Base-by-base conservation (phyloP, 176 grass and related monocot genomes). In the Carex scoparia region DNA sequence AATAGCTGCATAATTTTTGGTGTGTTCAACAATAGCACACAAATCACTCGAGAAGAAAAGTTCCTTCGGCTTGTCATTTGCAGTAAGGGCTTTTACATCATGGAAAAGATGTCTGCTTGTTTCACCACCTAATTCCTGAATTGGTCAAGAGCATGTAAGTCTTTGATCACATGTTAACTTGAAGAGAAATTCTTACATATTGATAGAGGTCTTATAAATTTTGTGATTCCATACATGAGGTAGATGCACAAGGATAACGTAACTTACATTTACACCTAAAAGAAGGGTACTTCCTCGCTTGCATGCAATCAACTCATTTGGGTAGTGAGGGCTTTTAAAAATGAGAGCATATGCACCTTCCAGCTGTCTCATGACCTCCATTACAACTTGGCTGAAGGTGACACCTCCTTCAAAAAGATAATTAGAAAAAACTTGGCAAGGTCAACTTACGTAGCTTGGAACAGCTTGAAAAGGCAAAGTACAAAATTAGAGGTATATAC, bases 21-120 rank as follows among this genome's bases (percentile, higher is more conserved):
- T 94, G 88, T 98, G 95, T 81, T 98, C 95, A 72, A 94, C 93
- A 86, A 98, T 98, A 87, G 93, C 95, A 90, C 85, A 98, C 69
- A 94, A 84, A 87, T 98, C 95, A 86, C 95, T 94, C 1, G 91
- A 98, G 64, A 98, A 98, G 85, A 98, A 95, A 58, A 95, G 74
- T 85, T 98, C 95, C 87, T 89, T 95, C 1, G 95, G 91, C 65
- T 89, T 94, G 82, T 86, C 89, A 53, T 92, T 91, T 84, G 93
- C 84, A 78, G 91, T 93, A 33, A 98, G 84, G 10, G 82, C 81
- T 88, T 98, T 94, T 15, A 90, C 95, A 87, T 94, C 93, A 87
- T 93, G 85, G 75, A 93, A 94, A 84, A 88, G 61, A 85, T 88
- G 86, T 44, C 84, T 87, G 64, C 70, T 87, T 14, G 85, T 80